Percentiles rank a stretch among this genome's conserved stretches.
These are phyloP conservation scores for Chlamydomonas urium DNA, from an alignment of 139 green algal species.

Conservation along the genomic window DNA sequence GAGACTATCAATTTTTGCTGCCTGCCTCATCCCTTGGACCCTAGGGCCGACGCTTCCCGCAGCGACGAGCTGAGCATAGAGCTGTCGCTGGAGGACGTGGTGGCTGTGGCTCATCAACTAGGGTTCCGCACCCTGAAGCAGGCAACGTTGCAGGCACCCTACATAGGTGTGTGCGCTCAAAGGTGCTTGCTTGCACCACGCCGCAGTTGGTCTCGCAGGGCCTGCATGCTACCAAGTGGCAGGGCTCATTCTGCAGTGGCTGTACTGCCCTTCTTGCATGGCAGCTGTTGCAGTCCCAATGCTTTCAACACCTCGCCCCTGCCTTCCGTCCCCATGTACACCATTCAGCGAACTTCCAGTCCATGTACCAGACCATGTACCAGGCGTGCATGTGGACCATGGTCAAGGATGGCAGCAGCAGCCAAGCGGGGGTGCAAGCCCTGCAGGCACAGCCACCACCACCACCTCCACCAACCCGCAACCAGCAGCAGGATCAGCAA, in stretches of 20 bases:
- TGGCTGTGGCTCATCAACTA: conserved; percentile 42
- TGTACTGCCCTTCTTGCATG: too few species aligned
- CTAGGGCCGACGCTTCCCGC: background rate
- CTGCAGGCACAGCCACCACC: too few species aligned
- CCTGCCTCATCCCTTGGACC: background rate
- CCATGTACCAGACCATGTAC: conserved; percentile 58
- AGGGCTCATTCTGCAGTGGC: too few species aligned
- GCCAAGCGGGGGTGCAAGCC: too few species aligned
- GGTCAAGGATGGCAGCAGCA: too few species aligned
- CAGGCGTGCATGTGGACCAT: conserved; percentile 45
- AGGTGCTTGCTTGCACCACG: too few species aligned
- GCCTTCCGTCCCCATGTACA: background rate
- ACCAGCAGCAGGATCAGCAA: too few species aligned
- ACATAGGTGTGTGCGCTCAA: conserved; percentile 59
- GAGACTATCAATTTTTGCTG: too few species aligned
- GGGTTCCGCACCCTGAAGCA: conserved; percentile 46
- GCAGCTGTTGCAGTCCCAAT: too few species aligned
- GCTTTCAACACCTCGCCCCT: background rate
- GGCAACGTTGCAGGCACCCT: conserved; percentile 43
- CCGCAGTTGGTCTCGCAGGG: too few species aligned
- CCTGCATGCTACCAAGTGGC: too few species aligned
- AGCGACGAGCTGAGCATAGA: conserved; percentile 66
- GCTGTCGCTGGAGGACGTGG: conserved; percentile 67
- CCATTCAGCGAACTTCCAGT: conserved; percentile 34
- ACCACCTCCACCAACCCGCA: too few species aligned